Evolutionary conservation across 1,284 basidiomycete species (phyloP).

Genomic region (Xanthoconium separans): DNA sequence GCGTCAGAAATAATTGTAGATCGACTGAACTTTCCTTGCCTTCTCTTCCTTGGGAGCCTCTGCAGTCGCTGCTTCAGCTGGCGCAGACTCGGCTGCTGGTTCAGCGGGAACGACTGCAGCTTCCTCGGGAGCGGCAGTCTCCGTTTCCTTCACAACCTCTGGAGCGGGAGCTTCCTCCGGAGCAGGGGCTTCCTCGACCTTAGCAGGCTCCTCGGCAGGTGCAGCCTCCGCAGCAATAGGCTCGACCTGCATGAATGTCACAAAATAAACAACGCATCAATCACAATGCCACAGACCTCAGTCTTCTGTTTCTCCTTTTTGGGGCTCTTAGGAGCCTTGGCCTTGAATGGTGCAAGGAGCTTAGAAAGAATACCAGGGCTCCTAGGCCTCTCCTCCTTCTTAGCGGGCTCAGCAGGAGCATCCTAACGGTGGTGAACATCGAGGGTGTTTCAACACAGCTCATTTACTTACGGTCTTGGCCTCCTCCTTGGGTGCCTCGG

Average conservation of each 20-base stretch:
- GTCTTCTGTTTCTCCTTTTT: constrained; percentile 77
- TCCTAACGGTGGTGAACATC: constrained; percentile 25
- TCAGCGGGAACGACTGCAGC: constrained; percentile 34
- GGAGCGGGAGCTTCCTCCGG: constrained; percentile 33
- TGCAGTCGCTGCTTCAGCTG: constrained; percentile 32
- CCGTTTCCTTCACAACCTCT: constrained; percentile 57
- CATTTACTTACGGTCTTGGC: constrained; percentile 51
- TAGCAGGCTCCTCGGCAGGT: constrained; percentile 37
- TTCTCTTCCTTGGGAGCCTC: constrained; percentile 65
- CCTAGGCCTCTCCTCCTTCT: constrained; percentile 76
- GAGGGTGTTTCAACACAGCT: background rate
- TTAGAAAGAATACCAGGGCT: constrained; percentile 72
- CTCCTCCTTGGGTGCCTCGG: constrained; percentile 53
- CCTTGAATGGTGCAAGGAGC: constrained; percentile 70
- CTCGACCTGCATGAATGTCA: constrained; percentile 17
- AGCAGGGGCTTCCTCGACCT: constrained; percentile 39
- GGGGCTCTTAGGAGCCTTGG: constrained; percentile 46
- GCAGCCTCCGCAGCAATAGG: constrained; percentile 28
- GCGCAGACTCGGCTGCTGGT: constrained; percentile 26
- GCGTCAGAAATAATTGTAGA: background rate
- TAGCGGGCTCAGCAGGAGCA: constrained; percentile 44
- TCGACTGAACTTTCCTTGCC: constrained; percentile 34
- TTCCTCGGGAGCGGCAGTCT: constrained; percentile 34
- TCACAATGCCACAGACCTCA: constrained; percentile 42
- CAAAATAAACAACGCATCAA: background rate